Base-by-base conservation (phyloP, 2,329 filamentous ascomycete genomes). In the Knufia petricola region DNA sequence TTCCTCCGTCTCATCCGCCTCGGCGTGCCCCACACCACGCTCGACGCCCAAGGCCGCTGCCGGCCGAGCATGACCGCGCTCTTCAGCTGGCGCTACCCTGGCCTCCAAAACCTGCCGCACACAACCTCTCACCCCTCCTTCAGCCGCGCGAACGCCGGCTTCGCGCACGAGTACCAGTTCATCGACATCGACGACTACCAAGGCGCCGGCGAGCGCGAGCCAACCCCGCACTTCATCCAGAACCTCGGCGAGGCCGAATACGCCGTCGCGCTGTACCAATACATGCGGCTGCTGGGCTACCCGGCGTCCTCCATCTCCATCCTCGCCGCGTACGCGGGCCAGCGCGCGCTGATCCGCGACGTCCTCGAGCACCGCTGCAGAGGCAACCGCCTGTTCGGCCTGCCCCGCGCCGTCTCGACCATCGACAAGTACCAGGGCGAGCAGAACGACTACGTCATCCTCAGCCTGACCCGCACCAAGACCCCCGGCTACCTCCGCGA, bases 341-440 rank as follows among this genome's bases (percentile, higher is more conserved):
- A 98, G 64, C 77, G 82, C 51, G 87, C 89, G 26, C 72, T 98
- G 59, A 86, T 98, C 52, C 82, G 78, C 59, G 90, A 98, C 65
- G 87, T 98, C 2, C 69, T 98, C 45, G 72, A 70, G 12, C 86
- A 94, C 62, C 78, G 92, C 50, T 98, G 92, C 66, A 83, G 81
- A 31, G 84, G 79, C 59, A 94, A 88, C 59, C 71, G 81, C 1
- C 71, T 96, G 17, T 98, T 98, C 67, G 89, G 90, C 7, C 70
- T 95, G 65, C 92, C 92, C 15, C 85, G 83, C 66, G 83, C 85
- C 46, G 87, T 98, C 23, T 89, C 87, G 2, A 98, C 94, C 3
- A 90, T 98, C 54, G 92, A 98, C 70, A 95, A 95, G 66, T 98
- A 96, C 62, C 92, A 98, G 70, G 94, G 92, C 64, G 92, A 98